A percentile compares a stretch with the other conserved stretches of the same genome.
phyloP scores from a whole-genome alignment of 306 rosid genomes.

The Rosa persica region DNA sequence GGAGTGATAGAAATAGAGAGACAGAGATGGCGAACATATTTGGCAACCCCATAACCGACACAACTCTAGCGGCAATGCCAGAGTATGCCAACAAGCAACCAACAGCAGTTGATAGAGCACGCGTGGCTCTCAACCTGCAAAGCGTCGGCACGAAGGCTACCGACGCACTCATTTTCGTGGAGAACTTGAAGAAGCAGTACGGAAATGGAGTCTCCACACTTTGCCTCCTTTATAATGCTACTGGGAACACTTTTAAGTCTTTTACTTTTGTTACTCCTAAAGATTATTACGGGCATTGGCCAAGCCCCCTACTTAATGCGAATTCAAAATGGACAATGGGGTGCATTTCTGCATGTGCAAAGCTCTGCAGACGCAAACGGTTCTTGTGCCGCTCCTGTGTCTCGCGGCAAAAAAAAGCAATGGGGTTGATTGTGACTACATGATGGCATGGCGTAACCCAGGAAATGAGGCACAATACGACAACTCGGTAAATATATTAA shows the following conservation, averaged over 20 bases:
- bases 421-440: not conserved
- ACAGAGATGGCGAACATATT: not conserved
- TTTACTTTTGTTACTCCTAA: not conserved
- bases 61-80: no score
- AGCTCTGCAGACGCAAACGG: not conserved
- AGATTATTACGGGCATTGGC: not conserved
- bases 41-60: not conserved
- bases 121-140: not conserved
- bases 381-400: not conserved
- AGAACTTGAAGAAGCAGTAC: not conserved
- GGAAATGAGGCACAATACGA: not conserved
- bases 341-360: slow-evolving; percentile 17
- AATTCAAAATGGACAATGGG: slow-evolving; percentile 19
- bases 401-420: not conserved
- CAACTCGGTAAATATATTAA: no score
- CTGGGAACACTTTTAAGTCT: not conserved
- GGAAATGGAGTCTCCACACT: not conserved
- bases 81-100: not conserved
- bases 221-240: slow-evolving; percentile 3
- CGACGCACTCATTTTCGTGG: no score
- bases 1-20: no score
- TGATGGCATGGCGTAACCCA: not conserved
- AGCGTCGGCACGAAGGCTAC: no score
- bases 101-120: not conserved
- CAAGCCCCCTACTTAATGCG: not conserved